phyloP scores from a whole-genome alignment of 2,329 filamentous ascomycete genomes.

The Apiospora sp. region DNA sequence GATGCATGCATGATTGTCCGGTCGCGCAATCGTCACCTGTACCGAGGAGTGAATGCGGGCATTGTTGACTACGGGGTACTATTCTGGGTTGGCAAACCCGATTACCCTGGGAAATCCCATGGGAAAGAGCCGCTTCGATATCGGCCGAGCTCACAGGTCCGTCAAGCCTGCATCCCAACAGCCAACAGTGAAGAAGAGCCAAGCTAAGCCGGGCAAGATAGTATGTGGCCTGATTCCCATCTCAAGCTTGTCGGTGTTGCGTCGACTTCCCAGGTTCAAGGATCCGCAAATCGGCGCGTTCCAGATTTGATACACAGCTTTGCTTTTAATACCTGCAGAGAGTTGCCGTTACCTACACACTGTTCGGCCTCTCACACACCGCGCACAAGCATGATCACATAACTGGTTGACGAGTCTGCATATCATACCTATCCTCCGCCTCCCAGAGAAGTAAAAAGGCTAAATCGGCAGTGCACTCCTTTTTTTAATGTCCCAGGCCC shows the following conservation, averaged over 20 bases:
- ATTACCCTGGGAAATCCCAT: not conserved
- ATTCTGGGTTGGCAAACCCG: not conserved
- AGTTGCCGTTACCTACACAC: not conserved
- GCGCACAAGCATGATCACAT: constrained; percentile 1
- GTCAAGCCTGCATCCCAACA: not conserved
- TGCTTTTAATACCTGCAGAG: constrained; percentile 12
- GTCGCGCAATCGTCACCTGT: not conserved
- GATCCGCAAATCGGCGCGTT: constrained; percentile 21
- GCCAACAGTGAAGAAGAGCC: not conserved
- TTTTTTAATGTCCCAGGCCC: constrained; percentile 1
- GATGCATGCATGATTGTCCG: not conserved
- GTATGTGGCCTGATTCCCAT: constrained; percentile 15
- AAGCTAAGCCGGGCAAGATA: not conserved
- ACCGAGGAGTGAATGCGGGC: not conserved
- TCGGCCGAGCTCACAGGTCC: not conserved
- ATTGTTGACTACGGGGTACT: not conserved
- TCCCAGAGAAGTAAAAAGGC: not conserved
- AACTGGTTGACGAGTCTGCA: constrained; percentile 5
- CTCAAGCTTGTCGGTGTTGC: not conserved
- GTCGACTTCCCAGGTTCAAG: constrained; percentile 11
- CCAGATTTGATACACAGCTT: constrained; percentile 17
- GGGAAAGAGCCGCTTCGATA: not conserved
- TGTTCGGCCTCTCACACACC: constrained; percentile 17
- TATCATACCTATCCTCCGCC: not conserved
- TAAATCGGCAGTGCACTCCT: constrained; percentile 16